phyloP scores from a whole-genome alignment of 2,329 filamentous ascomycete species.

The Penicillium sp. region DNA sequence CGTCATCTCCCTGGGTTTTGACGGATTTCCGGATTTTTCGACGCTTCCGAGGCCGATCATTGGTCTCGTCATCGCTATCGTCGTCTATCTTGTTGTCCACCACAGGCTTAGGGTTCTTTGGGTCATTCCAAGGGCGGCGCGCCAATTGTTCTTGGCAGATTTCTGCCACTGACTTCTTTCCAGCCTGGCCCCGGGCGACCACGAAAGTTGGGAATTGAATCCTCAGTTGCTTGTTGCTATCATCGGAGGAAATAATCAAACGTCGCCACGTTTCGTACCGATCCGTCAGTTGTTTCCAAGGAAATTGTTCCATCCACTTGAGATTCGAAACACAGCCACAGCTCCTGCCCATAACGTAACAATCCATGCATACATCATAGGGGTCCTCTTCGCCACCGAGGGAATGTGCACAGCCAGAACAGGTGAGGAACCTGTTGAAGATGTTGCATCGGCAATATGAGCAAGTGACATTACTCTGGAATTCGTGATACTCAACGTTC shows the following conservation, averaged over 20 bases:
- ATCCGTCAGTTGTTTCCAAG: conserved; percentile 72
- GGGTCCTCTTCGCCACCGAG: conserved; percentile 71
- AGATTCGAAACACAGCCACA: conserved; percentile 84
- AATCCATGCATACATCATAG: conserved; percentile 98
- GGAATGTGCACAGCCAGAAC: conserved; percentile 73
- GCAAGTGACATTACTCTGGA: conserved; percentile 89
- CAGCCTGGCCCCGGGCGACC: conserved; percentile 64
- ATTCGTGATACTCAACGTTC: conserved; percentile 72
- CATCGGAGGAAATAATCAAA: conserved; percentile 72
- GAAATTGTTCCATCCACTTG: conserved; percentile 90
- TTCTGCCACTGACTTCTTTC: conserved; percentile 80
- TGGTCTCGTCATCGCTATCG: conserved; percentile 56
- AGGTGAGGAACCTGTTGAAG: conserved; percentile 94
- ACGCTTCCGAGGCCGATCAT: conserved; percentile 62
- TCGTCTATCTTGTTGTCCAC: conserved; percentile 32
- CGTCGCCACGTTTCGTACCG: conserved; percentile 82
- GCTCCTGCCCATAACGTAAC: conserved; percentile 94
- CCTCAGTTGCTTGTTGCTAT: conserved; percentile 55
- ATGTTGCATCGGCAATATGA: conserved; percentile 96
- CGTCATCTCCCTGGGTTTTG: conserved; percentile 52
- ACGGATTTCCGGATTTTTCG: conserved; percentile 55
- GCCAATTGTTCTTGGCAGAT: conserved; percentile 90
- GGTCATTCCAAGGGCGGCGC: conserved; percentile 76
- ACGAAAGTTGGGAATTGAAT: conserved; percentile 61
- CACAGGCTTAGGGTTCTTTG: conserved; percentile 58